phyloP scores from a whole-genome alignment of 176 grass and related monocot genomes.

The Ampelocalamus luodianensis region DNA sequence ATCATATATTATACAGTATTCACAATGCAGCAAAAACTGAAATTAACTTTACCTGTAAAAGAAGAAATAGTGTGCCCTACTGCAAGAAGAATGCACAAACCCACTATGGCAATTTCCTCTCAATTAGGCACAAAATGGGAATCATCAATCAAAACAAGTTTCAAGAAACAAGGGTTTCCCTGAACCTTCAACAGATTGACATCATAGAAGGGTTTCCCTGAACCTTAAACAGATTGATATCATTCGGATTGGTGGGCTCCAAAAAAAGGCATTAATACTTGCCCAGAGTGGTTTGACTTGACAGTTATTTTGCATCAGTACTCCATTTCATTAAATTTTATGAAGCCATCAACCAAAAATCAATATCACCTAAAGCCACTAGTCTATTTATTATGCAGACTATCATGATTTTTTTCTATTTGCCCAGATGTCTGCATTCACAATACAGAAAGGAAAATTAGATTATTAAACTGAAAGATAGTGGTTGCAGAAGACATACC shows the following conservation, averaged over 20 bases:
- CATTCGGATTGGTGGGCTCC: constrained; percentile 20
- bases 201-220: too few relatives aligned
- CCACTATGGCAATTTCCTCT: neutral
- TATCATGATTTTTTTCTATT: constrained; percentile 28
- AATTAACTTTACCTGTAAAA: constrained; percentile 7
- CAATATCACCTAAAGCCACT: constrained; percentile 11
- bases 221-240: neutral
- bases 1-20: constrained; percentile 10
- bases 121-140: neutral
- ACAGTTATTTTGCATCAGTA: neutral
- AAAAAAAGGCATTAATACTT: neutral
- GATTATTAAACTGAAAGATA: constrained; percentile 25
- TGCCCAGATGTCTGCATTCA: neutral
- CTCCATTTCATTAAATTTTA: constrained; percentile 14
- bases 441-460: constrained; percentile 10
- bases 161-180: neutral
- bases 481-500: constrained; percentile 56
- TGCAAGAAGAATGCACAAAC: constrained; percentile 19
- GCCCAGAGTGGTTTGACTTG: neutral
- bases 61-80: neutral
- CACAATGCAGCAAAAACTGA: neutral
- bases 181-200: neutral
- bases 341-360: neutral
- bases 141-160: neutral
- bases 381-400: neutral